Conservation (phyloP, 257 asterid genomes). For the Petunia secreta region DNA sequence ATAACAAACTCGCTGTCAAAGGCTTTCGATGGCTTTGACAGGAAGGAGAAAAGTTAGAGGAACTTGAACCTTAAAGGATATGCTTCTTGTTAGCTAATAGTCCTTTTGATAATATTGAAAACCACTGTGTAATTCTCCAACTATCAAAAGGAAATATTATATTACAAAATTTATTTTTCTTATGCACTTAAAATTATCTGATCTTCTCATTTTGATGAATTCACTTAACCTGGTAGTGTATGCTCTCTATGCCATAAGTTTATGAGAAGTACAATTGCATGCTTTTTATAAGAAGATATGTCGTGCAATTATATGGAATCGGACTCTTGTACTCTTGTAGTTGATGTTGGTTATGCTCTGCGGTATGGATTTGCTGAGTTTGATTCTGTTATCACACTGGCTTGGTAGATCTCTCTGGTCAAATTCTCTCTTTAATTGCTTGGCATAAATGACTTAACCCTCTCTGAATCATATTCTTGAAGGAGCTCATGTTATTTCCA, state of each 20-base stretch:
- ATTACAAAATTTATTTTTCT: neutral
- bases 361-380: neutral
- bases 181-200: neutral
- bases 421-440: neutral
- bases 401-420: neutral
- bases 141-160: neutral
- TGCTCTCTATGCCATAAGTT: slow-evolving; percentile 3
- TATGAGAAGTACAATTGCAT: neutral
- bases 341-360: neutral
- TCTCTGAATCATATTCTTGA: neutral
- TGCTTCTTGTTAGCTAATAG: neutral
- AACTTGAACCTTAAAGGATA: neutral
- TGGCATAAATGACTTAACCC: neutral
- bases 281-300: neutral
- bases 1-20: neutral
- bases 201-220: neutral
- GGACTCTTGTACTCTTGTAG: neutral
- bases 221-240: neutral
- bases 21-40: neutral
- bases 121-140: neutral
- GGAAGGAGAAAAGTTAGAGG: neutral
- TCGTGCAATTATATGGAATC: neutral
- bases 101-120: neutral
- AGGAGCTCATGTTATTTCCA: neutral
- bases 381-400: slow-evolving; percentile 12